Percentiles rank a stretch among this genome's conserved stretches.
phyloP scores from a whole-genome alignment of 1,284 basidiomycete species.

The Lentinula novae-zelandiae region DNA sequence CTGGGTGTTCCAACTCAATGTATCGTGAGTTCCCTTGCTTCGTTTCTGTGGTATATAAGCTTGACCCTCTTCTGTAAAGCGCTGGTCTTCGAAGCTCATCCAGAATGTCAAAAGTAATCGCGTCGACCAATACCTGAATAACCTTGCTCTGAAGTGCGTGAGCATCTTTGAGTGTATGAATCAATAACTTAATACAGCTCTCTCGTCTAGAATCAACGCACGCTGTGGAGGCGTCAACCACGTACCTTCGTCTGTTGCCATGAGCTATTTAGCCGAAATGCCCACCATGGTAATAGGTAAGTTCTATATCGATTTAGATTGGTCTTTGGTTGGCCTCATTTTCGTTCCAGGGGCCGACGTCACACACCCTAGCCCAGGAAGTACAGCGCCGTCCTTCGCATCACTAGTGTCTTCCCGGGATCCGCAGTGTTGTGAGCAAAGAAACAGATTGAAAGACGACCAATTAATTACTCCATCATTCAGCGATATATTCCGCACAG shows the following conservation, averaged over 20 bases:
- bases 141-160: constrained; percentile 33
- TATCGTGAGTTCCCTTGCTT: constrained; percentile 24
- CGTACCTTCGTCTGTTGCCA: constrained; percentile 20
- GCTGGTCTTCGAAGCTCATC: constrained; percentile 25
- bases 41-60: not conserved
- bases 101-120: not conserved
- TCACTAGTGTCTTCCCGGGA: constrained; percentile 34
- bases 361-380: constrained; percentile 34
- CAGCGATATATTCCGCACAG: constrained; percentile 26
- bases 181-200: too few relatives aligned
- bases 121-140: constrained; percentile 33
- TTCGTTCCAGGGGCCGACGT: constrained; percentile 35
- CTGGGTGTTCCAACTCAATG: constrained; percentile 33
- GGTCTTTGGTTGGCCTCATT: too few relatives aligned
- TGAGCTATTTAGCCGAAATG: constrained; percentile 19
- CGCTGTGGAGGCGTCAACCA: constrained; percentile 36
- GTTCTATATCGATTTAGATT: not conserved
- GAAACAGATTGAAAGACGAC: too few relatives aligned
- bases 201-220: constrained; percentile 33
- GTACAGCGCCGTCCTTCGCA: constrained; percentile 32
- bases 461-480: not conserved
- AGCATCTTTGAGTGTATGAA: not conserved
- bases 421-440: constrained; percentile 15
- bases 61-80: constrained; percentile 15
- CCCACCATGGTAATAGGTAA: constrained; percentile 36